Conservation (phyloP, 2,329 filamentous ascomycete genomes). For the Hypoxylon sp. region DNA sequence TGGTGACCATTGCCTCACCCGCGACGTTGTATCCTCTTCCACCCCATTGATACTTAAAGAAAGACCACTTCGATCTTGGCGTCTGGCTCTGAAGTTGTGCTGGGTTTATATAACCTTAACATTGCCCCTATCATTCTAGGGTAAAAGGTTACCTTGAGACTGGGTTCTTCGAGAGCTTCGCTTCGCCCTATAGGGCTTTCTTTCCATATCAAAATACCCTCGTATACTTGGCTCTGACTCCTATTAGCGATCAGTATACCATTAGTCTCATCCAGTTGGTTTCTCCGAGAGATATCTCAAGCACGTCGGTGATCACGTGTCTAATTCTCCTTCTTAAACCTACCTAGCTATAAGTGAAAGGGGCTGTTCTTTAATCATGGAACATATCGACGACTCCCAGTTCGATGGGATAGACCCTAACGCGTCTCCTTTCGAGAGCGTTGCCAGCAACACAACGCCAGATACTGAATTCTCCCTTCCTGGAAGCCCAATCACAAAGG, state of each 20-base stretch:
- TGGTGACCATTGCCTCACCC: slow-evolving; percentile 10
- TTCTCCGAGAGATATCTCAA: too few species aligned
- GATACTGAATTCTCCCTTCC: slow-evolving; percentile 59
- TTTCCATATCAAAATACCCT: slow-evolving; percentile 9
- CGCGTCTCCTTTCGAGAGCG: slow-evolving; percentile 49
- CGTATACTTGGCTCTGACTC: slow-evolving; percentile 1
- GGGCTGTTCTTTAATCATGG: slow-evolving; percentile 35
- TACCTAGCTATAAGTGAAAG: background rate
- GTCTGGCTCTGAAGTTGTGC: slow-evolving; percentile 8
- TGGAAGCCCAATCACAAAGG: slow-evolving; percentile 53
- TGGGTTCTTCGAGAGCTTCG: slow-evolving; percentile 25
- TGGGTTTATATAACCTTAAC: slow-evolving; percentile 29
- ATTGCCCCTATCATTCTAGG: slow-evolving; percentile 21
- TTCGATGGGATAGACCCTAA: slow-evolving; percentile 48
- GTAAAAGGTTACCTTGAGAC: slow-evolving; percentile 29
- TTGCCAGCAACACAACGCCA: slow-evolving; percentile 55
- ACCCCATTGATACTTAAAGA: slow-evolving; percentile 27
- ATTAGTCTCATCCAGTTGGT: too few species aligned
- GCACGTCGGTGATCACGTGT: slow-evolving; percentile 20
- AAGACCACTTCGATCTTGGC: slow-evolving; percentile 21
- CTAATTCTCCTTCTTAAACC: too few species aligned
- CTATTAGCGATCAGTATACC: background rate
- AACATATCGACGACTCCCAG: slow-evolving; percentile 41
- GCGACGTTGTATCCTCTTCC: slow-evolving; percentile 26
- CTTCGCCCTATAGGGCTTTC: slow-evolving; percentile 25